Evolutionary conservation across 768 basidiomycete genomes (phyloP).

Genomic region (Rhizopogon vinicolor): DNA sequence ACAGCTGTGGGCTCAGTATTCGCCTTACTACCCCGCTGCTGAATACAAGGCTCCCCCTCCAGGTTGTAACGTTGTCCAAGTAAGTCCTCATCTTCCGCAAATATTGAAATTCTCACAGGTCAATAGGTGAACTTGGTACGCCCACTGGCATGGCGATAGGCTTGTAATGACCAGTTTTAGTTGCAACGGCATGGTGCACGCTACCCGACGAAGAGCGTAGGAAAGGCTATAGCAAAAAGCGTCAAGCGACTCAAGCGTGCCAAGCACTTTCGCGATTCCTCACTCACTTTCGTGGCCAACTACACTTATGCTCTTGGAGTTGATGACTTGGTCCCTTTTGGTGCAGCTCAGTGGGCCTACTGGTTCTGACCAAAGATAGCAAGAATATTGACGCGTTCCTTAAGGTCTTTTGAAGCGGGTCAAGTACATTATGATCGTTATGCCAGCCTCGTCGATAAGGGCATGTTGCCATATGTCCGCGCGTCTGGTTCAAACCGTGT

Average conservation of each 20-base stretch:
- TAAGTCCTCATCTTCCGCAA: conserved; percentile 13
- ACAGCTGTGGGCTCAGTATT: conserved; percentile 54
- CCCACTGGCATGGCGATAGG: neutral
- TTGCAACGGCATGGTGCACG: conserved; percentile 77
- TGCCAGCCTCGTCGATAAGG: conserved; percentile 33
- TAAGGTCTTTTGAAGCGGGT: conserved; percentile 48
- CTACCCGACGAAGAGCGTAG: conserved; percentile 52
- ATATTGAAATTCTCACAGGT: neutral
- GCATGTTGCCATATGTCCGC: conserved; percentile 47
- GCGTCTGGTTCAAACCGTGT: conserved; percentile 49
- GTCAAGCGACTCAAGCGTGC: conserved; percentile 51
- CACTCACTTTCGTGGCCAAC: conserved; percentile 46
- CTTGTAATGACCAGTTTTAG: conserved; percentile 28
- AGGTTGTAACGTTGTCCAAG: conserved; percentile 54
- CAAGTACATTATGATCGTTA: conserved; percentile 49
- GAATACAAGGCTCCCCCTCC: conserved; percentile 42
- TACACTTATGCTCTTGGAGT: conserved; percentile 49
- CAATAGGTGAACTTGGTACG: conserved; percentile 15
- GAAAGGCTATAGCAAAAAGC: conserved; percentile 36
- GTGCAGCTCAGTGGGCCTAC: conserved; percentile 42
- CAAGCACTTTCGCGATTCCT: conserved; percentile 34
- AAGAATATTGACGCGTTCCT: neutral
- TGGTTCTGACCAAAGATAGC: neutral
- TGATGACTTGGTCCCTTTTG: conserved; percentile 54
- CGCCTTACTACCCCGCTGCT: conserved; percentile 51